A percentile compares a stretch with the other conserved stretches of the same genome.
These are phyloP conservation scores for Dovyalis caffra DNA, from an alignment of 345 rosid genomes.

Conservation along the genomic window DNA sequence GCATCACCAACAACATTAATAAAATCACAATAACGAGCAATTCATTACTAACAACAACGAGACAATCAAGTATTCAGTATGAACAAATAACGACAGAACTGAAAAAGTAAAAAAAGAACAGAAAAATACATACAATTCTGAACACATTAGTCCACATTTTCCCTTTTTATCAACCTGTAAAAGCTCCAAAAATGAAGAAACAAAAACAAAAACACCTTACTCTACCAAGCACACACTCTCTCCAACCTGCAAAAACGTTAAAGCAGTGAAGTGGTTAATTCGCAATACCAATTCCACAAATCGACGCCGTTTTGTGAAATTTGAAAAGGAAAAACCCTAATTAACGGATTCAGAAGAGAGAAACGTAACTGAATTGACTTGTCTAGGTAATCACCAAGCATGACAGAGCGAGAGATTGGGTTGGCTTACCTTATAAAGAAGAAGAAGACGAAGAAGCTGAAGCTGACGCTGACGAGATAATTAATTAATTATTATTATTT, in stretches of 20 bases:
- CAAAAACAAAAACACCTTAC: background rate
- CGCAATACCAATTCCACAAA: background rate
- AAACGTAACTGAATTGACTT: background rate
- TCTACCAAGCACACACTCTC: background rate
- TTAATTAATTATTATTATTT: background rate
- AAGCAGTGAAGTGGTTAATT: background rate
- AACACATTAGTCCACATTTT: slow-evolving; percentile 94
- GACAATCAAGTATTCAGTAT: background rate
- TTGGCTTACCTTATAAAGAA: background rate
- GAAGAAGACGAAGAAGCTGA: background rate
- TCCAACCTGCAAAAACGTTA: background rate
- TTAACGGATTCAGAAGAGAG: background rate
- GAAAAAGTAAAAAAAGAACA: too few relatives aligned
- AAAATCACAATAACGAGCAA: background rate
- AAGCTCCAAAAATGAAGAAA: background rate
- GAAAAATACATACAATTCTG: slow-evolving; percentile 53
- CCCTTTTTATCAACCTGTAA: slow-evolving; percentile 2
- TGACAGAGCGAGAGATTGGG: background rate
- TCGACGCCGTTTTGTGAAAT: background rate
- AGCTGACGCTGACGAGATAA: background rate
- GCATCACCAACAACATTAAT: background rate
- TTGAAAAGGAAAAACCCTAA: background rate
- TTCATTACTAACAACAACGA: background rate
- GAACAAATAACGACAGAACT: background rate
- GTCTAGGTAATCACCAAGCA: too few relatives aligned